phyloP scores from a whole-genome alignment of 2,329 filamentous ascomycete genomes.

The Chaetomium strumarium region DNA sequence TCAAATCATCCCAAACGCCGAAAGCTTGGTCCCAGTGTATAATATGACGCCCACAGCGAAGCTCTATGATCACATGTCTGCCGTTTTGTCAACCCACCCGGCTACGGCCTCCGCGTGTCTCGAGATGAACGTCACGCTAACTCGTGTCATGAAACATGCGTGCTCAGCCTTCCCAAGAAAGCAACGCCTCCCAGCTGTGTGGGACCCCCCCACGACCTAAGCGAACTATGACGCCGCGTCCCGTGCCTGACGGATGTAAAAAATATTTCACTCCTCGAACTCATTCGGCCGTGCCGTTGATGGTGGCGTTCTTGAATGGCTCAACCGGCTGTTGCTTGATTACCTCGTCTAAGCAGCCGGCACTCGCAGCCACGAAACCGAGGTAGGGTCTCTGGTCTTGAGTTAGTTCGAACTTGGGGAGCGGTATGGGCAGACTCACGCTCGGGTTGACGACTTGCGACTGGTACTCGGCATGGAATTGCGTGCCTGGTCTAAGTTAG shows the following conservation, averaged over 20 bases:
- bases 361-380: conserved; percentile 75
- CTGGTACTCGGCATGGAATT: conserved; percentile 80
- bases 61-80: too few species aligned
- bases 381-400: conserved; percentile 56
- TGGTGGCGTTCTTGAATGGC: conserved; percentile 16
- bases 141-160: too few species aligned
- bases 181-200: too few species aligned
- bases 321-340: conserved; percentile 25
- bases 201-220: too few species aligned
- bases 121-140: too few species aligned
- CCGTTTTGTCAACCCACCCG: too few species aligned
- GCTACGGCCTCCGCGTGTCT: too few species aligned
- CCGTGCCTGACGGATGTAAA: not conserved
- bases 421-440: conserved; percentile 62
- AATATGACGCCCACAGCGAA: too few species aligned
- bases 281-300: conserved; percentile 13
- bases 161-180: too few species aligned
- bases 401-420: not conserved
- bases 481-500: conserved; percentile 46
- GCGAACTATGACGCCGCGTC: too few species aligned
- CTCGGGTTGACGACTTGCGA: conserved; percentile 33
- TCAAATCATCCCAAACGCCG: too few species aligned
- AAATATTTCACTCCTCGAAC: not conserved
- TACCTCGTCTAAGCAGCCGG: conserved; percentile 54
- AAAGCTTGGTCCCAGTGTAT: too few species aligned